Conservation (phyloP, 1,284 basidiomycete species). For the Naganishia sp. region DNA sequence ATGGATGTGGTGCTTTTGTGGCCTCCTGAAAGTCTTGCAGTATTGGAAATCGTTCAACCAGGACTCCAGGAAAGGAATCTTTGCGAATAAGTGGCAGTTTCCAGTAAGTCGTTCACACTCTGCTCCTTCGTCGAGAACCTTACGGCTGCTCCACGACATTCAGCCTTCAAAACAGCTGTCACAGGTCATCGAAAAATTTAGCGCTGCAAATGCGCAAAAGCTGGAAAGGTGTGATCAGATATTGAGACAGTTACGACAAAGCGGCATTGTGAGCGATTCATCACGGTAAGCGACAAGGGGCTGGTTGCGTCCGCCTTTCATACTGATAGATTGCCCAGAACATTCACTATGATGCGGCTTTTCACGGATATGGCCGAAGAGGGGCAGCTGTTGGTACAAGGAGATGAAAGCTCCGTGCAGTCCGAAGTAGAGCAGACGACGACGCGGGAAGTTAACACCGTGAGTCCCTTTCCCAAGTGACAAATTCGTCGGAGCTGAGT, state of each 20-base stretch:
- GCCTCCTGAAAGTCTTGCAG: constrained; percentile 4
- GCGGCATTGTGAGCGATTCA: background rate
- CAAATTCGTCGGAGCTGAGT: background rate
- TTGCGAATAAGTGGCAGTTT: constrained; percentile 5
- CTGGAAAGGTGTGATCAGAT: constrained; percentile 14
- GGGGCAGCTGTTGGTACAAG: background rate
- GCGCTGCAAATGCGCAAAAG: background rate
- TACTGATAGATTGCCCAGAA: background rate
- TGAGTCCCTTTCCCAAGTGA: background rate
- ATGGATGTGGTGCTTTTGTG: constrained; percentile 23
- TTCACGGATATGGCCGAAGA: background rate
- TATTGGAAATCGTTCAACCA: constrained; percentile 14
- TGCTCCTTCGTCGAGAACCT: background rate
- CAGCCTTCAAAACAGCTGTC: constrained; percentile 1
- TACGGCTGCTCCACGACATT: background rate
- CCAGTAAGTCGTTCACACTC: background rate
- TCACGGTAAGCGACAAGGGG: background rate
- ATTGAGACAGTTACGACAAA: background rate
- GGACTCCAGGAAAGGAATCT: background rate
- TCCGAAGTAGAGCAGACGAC: too few relatives aligned
- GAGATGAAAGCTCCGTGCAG: too few relatives aligned
- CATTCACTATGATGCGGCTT: background rate
- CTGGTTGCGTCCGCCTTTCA: background rate
- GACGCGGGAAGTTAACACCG: background rate
- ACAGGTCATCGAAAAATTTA: constrained; percentile 1